Conservation (phyloP, 306 rosid species). For the Luffa acutangula region DNA sequence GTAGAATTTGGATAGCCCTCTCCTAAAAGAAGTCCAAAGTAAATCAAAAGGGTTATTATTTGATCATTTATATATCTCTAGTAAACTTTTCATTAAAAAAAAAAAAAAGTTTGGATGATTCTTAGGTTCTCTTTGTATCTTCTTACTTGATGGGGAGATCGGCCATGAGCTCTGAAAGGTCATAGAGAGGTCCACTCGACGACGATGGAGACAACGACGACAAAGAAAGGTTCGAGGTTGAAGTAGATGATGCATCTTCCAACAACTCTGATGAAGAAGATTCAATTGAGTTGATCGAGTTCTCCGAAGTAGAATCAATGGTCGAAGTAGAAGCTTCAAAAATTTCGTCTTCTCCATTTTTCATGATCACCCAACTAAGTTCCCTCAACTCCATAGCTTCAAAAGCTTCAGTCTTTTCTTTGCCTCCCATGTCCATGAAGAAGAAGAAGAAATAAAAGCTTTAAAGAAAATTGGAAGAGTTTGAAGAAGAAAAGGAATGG, state of each 20-base stretch:
- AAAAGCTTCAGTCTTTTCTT: background rate
- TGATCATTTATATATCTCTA: background rate
- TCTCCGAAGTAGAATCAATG: slow-evolving; percentile 24
- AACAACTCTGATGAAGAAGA: slow-evolving; percentile 37
- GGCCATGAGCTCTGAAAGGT: slow-evolving; percentile 62
- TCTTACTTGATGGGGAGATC: slow-evolving; percentile 78
- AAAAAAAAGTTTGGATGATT: background rate
- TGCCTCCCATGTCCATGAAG: slow-evolving; percentile 5
- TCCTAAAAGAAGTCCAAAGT: slow-evolving; percentile 37
- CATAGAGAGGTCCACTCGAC: slow-evolving; percentile 55
- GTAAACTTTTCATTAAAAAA: background rate
- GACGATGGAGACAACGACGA: background rate
- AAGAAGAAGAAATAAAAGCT: background rate
- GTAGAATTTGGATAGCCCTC: slow-evolving; percentile 73
- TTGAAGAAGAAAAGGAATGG: background rate
- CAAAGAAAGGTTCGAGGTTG: background rate
- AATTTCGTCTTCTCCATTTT: slow-evolving; percentile 7
- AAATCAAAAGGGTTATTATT: background rate
- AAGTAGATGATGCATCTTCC: slow-evolving; percentile 47
- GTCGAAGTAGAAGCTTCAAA: slow-evolving; percentile 3
- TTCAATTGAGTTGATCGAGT: slow-evolving; percentile 21
- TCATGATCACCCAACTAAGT: slow-evolving; percentile 23
- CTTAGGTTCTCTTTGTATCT: background rate
- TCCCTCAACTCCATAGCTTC: slow-evolving; percentile 15
- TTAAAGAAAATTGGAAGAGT: background rate